A percentile compares a stretch with the other conserved stretches of the same genome.
These are phyloP conservation scores for Litsea cubeba DNA, from an alignment of 164 flowering plant species.

Conservation along the genomic window DNA sequence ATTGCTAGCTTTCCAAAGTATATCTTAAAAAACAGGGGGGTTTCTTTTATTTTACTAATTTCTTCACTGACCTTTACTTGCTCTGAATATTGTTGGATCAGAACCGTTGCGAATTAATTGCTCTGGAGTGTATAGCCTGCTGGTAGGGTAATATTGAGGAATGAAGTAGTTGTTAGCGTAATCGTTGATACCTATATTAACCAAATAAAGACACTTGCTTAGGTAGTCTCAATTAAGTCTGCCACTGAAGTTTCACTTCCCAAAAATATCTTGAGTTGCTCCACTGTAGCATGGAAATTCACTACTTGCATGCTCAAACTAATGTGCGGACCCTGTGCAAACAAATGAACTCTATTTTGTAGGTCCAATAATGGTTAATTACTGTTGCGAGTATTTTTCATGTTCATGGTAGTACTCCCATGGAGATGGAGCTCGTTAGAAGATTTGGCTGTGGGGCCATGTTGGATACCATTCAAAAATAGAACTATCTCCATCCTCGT, in stretches of 20 bases:
- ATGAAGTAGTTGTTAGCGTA: conserved; percentile 54
- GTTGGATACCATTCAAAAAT: too few species aligned
- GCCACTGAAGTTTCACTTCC: conserved; percentile 32
- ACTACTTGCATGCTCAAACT: conserved; percentile 49
- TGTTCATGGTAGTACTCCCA: background rate
- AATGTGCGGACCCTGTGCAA: conserved; percentile 49
- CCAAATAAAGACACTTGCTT: conserved; percentile 23
- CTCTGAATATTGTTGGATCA: conserved; percentile 49
- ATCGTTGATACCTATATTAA: conserved; percentile 47
- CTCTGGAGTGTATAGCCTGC: conserved; percentile 48
- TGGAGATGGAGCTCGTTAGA: background rate
- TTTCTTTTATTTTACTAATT: background rate
- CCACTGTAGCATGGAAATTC: conserved; percentile 7
- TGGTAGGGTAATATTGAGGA: conserved; percentile 43
- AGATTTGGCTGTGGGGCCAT: background rate
- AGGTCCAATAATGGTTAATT: background rate
- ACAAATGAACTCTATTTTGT: background rate
- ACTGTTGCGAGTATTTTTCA: background rate
- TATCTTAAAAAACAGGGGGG: too few species aligned
- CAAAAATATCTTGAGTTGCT: conserved; percentile 6
- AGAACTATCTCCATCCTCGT: too few species aligned
- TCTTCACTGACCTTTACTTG: conserved; percentile 33
- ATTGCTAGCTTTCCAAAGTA: background rate
- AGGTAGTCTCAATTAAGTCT: too few species aligned
- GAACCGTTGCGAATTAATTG: conserved; percentile 62